Conservation (phyloP, 2,329 filamentous ascomycete species). For the Stemphylium beticola region DNA sequence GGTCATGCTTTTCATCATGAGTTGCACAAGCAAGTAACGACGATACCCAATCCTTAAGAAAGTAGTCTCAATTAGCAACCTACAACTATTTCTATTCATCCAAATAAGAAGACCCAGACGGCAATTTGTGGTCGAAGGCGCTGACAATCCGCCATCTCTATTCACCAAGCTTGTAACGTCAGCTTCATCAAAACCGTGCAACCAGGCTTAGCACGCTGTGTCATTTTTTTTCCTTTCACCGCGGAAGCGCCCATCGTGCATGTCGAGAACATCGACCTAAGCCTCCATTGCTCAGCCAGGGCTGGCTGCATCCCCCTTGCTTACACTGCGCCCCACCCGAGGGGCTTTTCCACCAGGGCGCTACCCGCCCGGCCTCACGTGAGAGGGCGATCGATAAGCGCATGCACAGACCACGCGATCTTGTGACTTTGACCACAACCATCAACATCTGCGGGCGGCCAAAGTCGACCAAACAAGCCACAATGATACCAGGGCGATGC, state of each 20-base stretch:
- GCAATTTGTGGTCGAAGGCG: too few relatives aligned
- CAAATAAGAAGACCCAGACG: too few relatives aligned
- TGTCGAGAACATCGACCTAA: too few relatives aligned
- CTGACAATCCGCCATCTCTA: too few relatives aligned
- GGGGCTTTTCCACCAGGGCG: background rate
- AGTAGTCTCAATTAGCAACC: slow-evolving; percentile 5
- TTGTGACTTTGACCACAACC: slow-evolving; percentile 7
- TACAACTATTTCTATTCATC: too few relatives aligned
- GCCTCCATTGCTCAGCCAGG: background rate
- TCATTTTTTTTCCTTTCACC: background rate
- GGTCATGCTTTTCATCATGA: background rate
- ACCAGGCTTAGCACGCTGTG: background rate
- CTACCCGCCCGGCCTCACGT: slow-evolving; percentile 8
- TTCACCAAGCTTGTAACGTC: background rate
- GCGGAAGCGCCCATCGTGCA: too few relatives aligned
- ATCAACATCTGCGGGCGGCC: background rate
- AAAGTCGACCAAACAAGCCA: background rate
- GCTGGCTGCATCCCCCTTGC: background rate
- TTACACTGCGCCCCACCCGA: background rate
- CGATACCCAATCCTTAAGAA: slow-evolving; percentile 9
- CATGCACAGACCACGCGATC: slow-evolving; percentile 6
- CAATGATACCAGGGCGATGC: slow-evolving; percentile 20
- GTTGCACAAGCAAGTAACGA: slow-evolving; percentile 10
- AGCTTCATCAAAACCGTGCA: background rate
- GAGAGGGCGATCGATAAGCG: slow-evolving; percentile 6